Base-by-base conservation (phyloP, 1,284 basidiomycete species). In the Entoloma clypeatum region DNA sequence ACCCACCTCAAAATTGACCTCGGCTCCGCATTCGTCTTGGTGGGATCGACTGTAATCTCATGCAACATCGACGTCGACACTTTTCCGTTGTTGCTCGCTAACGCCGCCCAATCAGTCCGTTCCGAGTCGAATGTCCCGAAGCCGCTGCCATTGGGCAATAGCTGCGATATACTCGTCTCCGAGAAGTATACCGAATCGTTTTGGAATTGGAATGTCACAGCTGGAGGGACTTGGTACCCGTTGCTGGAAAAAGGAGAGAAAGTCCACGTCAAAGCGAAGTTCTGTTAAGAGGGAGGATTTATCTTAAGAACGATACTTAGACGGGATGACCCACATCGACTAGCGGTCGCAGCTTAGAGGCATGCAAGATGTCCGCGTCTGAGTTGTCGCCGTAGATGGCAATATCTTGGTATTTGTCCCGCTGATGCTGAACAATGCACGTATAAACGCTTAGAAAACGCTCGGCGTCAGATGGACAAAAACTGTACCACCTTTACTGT, bases 101-200 rank as follows among this genome's bases (percentile, higher is more conserved):
- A 43, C 3, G 53, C 39, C n/a, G 54, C 52, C n/a, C n/a, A n/a
- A n/a, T n/a, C n/a, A n/a, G n/a, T n/a, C n/a, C 56, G 39, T 29
- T 54, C 52, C 3, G 43, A 45, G 28, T 62, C 46, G 32, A 69
- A 68, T 7, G 61, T 63, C 8, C 67, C 68, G 33, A 63, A 60
- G 4, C 66, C 68, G 16, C 43, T 54, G 7, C 68, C 67, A 39
- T 53, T 51, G 10, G 59, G 50, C 11, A 61, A 39, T 3, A 70
- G 50, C 44, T 70, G 66, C 2, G 56, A 55, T 7, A 53, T 39
- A 16, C 49, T 55, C 5, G 60, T 55, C 48, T 69, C 63, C 1
- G 67, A 50, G 40, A 69, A 68, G 43, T 66, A 68, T 10, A 70
- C 57, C 2, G 52, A 54, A 13, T 67, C 63, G 14, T 59, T 52